These are phyloP conservation scores for Botryotinia calthae DNA, from an alignment of 2,329 filamentous ascomycete species.

Conservation along the genomic window DNA sequence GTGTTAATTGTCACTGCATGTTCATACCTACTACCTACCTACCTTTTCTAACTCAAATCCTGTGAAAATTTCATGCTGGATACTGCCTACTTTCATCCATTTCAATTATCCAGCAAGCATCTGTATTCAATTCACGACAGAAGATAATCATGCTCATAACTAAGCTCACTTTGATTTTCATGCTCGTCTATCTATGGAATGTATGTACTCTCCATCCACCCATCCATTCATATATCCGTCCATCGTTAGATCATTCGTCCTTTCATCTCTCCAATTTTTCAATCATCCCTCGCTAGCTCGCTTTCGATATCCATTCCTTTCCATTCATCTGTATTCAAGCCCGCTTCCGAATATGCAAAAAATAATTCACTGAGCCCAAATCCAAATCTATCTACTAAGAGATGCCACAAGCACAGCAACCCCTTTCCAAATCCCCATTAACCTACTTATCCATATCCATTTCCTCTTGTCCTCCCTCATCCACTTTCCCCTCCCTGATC, in stretches of 20 bases:
- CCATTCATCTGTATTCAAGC: background rate
- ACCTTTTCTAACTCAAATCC: background rate
- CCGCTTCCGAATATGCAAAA: background rate
- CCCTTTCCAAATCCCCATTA: background rate
- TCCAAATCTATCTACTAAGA: background rate
- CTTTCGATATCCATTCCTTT: background rate
- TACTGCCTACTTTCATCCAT: background rate
- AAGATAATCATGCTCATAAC: background rate
- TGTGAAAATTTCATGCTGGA: background rate
- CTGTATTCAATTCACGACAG: background rate
- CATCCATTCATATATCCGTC: too few relatives aligned
- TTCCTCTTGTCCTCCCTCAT: constrained; percentile 20
- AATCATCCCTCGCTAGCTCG: background rate
- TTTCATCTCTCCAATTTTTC: background rate
- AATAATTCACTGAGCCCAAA: background rate
- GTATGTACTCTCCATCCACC: background rate
- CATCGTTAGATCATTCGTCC: background rate
- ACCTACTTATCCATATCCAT: constrained; percentile 27
- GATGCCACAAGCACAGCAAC: background rate
- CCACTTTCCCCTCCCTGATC: background rate
- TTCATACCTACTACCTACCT: background rate
- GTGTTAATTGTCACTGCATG: background rate
- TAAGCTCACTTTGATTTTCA: background rate
- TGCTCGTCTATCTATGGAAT: background rate
- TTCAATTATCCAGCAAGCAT: background rate